These are phyloP conservation scores for Tulasnella calospora DNA, from an alignment of 768 basidiomycete genomes.

Conservation along the genomic window DNA sequence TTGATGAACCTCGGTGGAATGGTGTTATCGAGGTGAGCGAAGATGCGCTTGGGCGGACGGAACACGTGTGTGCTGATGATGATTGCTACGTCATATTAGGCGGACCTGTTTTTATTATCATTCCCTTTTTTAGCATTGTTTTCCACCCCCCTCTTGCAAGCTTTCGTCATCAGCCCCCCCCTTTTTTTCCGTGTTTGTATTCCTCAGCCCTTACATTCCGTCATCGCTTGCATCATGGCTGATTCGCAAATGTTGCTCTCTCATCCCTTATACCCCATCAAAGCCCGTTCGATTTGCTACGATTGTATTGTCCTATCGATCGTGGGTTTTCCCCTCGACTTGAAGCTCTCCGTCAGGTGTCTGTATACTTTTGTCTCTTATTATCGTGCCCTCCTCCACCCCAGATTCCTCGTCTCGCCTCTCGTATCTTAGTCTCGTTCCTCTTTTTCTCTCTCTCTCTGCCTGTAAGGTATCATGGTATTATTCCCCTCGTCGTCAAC, in stretches of 20 bases:
- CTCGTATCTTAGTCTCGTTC: neutral
- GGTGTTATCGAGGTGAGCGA: neutral
- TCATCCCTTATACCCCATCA: neutral
- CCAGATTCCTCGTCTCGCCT: neutral
- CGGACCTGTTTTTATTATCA: neutral
- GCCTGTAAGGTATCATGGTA: slow-evolving; percentile 11
- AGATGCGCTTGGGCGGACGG: neutral
- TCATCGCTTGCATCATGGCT: slow-evolving; percentile 3
- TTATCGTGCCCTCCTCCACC: neutral
- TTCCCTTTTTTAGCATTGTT: neutral
- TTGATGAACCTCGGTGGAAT: neutral
- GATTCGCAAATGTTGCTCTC: neutral
- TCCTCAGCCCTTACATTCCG: neutral
- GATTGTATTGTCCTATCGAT: neutral
- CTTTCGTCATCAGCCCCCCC: neutral
- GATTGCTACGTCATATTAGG: neutral
- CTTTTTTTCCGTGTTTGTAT: neutral
- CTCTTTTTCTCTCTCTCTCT: neutral
- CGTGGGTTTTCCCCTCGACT: neutral
- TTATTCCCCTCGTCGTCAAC: neutral
- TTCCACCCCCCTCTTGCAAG: neutral
- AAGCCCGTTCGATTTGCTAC: neutral
- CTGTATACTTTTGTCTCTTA: neutral
- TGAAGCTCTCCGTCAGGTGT: neutral
- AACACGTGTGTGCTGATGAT: neutral